A percentile compares a stretch with the other conserved stretches of the same genome.
These are phyloP conservation scores for Solanum hybrid DNA, from an alignment of 305 asterid species.

Conservation along the genomic window DNA sequence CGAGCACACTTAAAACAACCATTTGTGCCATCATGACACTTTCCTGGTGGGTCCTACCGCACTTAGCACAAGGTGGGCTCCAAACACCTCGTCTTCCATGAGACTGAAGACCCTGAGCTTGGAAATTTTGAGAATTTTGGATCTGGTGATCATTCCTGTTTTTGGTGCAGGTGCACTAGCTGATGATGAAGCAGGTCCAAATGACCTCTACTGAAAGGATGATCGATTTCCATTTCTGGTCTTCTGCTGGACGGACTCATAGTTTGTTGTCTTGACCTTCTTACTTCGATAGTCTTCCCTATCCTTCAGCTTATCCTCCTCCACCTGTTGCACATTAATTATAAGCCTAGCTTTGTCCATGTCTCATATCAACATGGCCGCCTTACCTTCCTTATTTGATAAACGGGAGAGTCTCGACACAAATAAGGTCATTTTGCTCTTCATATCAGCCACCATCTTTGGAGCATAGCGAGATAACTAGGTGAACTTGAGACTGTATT, in stretches of 20 bases:
- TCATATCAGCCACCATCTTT: too few species aligned
- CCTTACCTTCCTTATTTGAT: too few species aligned
- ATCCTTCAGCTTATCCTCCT: too few species aligned
- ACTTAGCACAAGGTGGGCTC: background rate
- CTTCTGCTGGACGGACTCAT: background rate
- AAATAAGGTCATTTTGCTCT: too few species aligned
- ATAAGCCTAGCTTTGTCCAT: too few species aligned
- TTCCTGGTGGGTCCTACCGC: background rate
- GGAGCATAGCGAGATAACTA: too few species aligned
- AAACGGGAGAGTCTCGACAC: too few species aligned
- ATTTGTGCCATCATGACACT: background rate
- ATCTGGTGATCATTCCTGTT: background rate
- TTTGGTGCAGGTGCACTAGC: background rate
- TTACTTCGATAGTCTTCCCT: too few species aligned
- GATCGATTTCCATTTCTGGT: background rate
- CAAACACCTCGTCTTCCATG: background rate
- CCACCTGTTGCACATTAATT: too few species aligned
- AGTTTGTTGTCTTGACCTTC: too few species aligned
- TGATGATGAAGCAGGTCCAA: background rate
- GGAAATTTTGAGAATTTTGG: background rate
- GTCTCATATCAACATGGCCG: too few species aligned
- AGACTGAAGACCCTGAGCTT: background rate
- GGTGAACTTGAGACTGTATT: too few species aligned
- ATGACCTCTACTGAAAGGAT: background rate
- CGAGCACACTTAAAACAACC: background rate